Conservation (phyloP, 768 basidiomycete genomes). For the Asterophora parasitica region DNA sequence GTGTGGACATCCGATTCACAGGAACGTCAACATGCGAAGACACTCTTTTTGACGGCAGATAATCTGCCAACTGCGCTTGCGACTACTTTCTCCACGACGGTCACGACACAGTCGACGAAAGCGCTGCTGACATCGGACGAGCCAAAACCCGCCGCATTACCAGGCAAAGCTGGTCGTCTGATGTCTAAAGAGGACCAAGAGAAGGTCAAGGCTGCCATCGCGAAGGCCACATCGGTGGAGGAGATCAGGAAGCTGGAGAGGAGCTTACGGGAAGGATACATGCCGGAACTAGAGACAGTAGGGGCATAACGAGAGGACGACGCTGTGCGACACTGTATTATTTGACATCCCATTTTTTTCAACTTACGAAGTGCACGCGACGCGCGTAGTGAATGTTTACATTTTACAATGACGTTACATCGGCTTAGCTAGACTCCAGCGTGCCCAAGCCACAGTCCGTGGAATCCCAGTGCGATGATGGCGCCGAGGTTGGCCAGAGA, state of each 20-base stretch:
- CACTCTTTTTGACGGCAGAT: slow-evolving; percentile 78
- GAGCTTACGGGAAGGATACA: slow-evolving; percentile 77
- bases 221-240: slow-evolving; percentile 86
- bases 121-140: slow-evolving; percentile 66
- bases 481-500: slow-evolving; percentile 60
- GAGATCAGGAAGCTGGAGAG: slow-evolving; percentile 82
- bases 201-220: slow-evolving; percentile 81
- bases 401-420: slow-evolving; percentile 5
- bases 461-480: slow-evolving; percentile 57
- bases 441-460: slow-evolving; percentile 68
- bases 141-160: slow-evolving; percentile 52
- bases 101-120: slow-evolving; percentile 65
- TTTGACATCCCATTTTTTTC: slow-evolving; percentile 14
- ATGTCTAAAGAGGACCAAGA: slow-evolving; percentile 92
- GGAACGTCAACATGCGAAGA: slow-evolving; percentile 75
- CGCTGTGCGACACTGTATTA: slow-evolving; percentile 29
- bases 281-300: slow-evolving; percentile 73
- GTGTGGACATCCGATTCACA: slow-evolving; percentile 28
- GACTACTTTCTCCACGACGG: slow-evolving; percentile 68
- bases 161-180: slow-evolving; percentile 74
- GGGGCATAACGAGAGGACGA: slow-evolving; percentile 52
- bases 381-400: slow-evolving; percentile 7
- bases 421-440: slow-evolving; percentile 37
- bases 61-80: slow-evolving; percentile 76
- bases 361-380: slow-evolving; percentile 13